Percentiles rank a stretch among this genome's conserved stretches.
Conservation (phyloP, 1,284 basidiomycete species). For the Papiliotrema nemorosa region DNA sequence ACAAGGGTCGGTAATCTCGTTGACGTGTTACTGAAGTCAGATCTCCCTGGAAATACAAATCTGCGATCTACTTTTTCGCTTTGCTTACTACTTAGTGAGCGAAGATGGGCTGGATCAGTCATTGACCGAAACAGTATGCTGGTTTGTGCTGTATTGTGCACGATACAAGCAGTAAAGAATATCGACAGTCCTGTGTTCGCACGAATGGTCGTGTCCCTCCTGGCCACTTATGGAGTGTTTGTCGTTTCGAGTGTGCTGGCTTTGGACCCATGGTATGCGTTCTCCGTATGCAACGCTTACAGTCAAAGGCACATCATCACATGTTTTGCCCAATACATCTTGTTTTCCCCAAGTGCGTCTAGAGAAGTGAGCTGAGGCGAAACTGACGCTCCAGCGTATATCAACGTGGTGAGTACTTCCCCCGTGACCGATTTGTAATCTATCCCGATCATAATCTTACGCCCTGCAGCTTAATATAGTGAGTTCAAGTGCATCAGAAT, state of each 20-base stretch:
- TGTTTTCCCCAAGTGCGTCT: slow-evolving; percentile 56
- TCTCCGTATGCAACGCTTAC: not conserved
- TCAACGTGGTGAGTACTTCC: slow-evolving; percentile 44
- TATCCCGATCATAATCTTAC: not conserved
- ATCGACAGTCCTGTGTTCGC: slow-evolving; percentile 60
- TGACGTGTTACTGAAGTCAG: slow-evolving; percentile 48
- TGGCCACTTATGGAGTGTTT: slow-evolving; percentile 84
- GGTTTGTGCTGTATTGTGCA: slow-evolving; percentile 69
- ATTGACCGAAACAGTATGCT: slow-evolving; percentile 32
- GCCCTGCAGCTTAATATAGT: slow-evolving; percentile 37
- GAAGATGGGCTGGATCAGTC: not conserved
- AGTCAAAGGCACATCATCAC: slow-evolving; percentile 65
- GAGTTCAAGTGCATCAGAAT: slow-evolving; percentile 12
- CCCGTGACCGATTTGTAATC: not conserved
- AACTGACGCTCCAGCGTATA: slow-evolving; percentile 36
- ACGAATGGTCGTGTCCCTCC: slow-evolving; percentile 76
- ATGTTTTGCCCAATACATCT: slow-evolving; percentile 81
- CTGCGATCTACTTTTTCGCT: slow-evolving; percentile 72
- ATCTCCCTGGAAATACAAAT: slow-evolving; percentile 78
- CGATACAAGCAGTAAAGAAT: slow-evolving; percentile 63
- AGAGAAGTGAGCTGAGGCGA: too few species aligned
- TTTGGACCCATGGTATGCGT: slow-evolving; percentile 70
- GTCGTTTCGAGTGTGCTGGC: slow-evolving; percentile 74
- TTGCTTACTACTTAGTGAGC: slow-evolving; percentile 68
- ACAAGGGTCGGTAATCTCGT: slow-evolving; percentile 61